Percentiles rank a stretch among this genome's conserved stretches.
These are phyloP conservation scores for Acanthamoeba triangularis DNA, from an alignment of 208 protist genomes.

Conservation along the genomic window DNA sequence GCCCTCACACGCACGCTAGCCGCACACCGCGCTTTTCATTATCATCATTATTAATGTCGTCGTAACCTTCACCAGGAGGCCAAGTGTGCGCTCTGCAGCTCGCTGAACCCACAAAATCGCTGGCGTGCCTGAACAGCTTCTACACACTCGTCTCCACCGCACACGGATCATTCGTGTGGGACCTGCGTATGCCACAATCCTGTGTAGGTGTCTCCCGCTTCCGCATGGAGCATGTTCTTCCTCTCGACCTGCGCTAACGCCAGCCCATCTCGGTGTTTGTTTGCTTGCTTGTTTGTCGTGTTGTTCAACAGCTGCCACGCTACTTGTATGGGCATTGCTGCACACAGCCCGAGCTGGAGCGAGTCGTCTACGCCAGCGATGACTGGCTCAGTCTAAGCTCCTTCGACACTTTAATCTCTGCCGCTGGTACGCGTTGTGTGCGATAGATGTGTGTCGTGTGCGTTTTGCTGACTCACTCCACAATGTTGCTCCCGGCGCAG, in stretches of 20 bases:
- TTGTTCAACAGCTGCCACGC: neutral
- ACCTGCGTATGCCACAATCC: neutral
- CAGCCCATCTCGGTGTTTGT: neutral
- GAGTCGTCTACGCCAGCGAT: neutral
- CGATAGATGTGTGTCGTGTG: neutral
- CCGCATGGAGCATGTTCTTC: too few relatives aligned
- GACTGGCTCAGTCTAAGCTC: neutral
- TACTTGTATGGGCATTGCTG: neutral
- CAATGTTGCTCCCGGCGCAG: too few relatives aligned
- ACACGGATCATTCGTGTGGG: neutral
- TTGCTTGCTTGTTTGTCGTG: too few relatives aligned
- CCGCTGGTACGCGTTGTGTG: neutral
- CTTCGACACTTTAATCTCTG: neutral
- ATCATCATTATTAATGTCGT: neutral
- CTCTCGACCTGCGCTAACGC: neutral
- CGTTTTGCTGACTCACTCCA: neutral
- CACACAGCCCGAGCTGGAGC: neutral
- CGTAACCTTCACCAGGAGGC: neutral
- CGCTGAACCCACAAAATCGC: neutral
- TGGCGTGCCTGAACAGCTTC: constrained; percentile 15
- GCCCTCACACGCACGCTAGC: neutral
- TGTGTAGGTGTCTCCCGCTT: neutral
- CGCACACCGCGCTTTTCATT: neutral
- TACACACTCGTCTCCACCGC: neutral
- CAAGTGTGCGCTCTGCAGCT: neutral